phyloP scores from a whole-genome alignment of 225 moss, liverwort and hornwort genomes.

The Rhytidiadelphus loreus region DNA sequence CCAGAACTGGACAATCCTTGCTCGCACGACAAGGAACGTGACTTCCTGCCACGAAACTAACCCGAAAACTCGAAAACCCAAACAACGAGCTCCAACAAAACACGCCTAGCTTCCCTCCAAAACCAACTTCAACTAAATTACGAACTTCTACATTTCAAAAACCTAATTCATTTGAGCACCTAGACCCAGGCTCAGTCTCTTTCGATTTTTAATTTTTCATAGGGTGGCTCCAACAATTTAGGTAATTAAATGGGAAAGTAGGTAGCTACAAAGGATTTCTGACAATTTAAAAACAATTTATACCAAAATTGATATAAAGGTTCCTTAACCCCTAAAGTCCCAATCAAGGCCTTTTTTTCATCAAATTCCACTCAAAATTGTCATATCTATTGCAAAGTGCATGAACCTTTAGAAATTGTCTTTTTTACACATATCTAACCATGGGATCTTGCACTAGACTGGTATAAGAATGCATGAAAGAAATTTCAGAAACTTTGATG shows the following conservation, averaged over 20 bases:
- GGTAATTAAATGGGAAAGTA: not conserved
- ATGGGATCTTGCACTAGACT: not conserved
- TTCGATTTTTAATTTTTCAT: not conserved
- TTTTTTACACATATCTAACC: not conserved
- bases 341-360: not conserved
- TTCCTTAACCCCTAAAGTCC: not conserved
- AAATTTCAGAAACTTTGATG: not conserved
- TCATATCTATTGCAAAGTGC: not conserved
- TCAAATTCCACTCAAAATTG: rapidly evolving
- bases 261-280: not conserved
- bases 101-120: not conserved
- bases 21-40: not conserved
- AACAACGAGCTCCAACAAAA: not conserved
- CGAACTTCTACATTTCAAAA: not conserved
- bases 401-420: no score
- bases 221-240: not conserved
- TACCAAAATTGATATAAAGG: no score
- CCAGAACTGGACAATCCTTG: not conserved
- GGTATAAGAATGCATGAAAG: not conserved
- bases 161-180: no score
- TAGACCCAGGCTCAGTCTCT: not conserved
- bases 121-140: not conserved
- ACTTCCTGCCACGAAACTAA: not conserved
- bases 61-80: not conserved
- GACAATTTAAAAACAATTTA: not conserved